Percentiles rank a stretch among this genome's conserved stretches.
These are phyloP conservation scores for Moniliophthora roreri DNA, from an alignment of 1,284 basidiomycete genomes.

Conservation along the genomic window DNA sequence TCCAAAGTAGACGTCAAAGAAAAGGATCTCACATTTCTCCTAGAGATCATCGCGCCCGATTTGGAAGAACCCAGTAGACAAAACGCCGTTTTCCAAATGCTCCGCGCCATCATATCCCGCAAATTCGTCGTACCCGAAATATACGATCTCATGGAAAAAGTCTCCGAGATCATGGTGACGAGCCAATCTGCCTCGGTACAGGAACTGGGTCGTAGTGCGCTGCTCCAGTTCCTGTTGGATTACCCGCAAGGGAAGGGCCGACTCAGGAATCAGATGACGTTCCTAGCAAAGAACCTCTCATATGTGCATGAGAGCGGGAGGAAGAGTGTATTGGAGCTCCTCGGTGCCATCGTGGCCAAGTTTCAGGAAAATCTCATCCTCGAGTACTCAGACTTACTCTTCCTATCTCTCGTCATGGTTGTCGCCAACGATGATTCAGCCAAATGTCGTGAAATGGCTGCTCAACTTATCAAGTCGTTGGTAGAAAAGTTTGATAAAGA, in stretches of 20 bases:
- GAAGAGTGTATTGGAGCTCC: constrained; percentile 88
- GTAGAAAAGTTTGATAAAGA: constrained; percentile 67
- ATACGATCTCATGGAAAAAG: constrained; percentile 96
- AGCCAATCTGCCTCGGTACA: constrained; percentile 91
- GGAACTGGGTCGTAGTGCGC: constrained; percentile 85
- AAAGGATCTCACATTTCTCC: constrained; percentile 84
- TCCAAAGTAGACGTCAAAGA: constrained; percentile 77
- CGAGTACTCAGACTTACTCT: constrained; percentile 89
- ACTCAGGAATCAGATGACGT: constrained; percentile 85
- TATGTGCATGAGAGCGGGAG: constrained; percentile 93
- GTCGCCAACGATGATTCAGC: constrained; percentile 92
- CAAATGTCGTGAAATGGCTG: constrained; percentile 87
- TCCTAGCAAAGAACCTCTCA: constrained; percentile 91
- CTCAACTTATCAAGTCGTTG: constrained; percentile 78
- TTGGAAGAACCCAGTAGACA: constrained; percentile 94
- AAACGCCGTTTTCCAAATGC: constrained; percentile 82
- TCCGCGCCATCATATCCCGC: constrained; percentile 90
- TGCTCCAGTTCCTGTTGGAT: constrained; percentile 95
- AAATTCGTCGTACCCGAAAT: constrained; percentile 95
- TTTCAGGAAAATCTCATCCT: constrained; percentile 78
- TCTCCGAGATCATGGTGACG: constrained; percentile 94
- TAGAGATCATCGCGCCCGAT: constrained; percentile 87
- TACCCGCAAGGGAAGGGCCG: constrained; percentile 97
- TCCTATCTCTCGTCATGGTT: constrained; percentile 90
- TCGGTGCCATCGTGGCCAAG: constrained; percentile 83